Percentiles rank a stretch among this genome's conserved stretches.
These are phyloP conservation scores for Trypanosoma avium DNA, from an alignment of 208 protist genomes.

Conservation along the genomic window DNA sequence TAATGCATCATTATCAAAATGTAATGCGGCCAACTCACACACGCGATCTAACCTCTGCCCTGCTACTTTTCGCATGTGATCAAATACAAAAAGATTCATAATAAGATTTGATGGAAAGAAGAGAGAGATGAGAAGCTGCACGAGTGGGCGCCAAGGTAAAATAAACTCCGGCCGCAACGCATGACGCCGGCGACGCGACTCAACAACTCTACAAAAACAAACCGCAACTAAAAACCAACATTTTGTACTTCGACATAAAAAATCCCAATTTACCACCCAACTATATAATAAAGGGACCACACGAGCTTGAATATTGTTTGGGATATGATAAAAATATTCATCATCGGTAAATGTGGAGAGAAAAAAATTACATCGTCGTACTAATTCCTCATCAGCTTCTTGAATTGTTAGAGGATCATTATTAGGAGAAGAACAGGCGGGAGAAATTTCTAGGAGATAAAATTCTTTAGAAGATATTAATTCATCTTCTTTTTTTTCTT, in stretches of 20 bases:
- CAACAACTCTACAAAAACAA: constrained; percentile 33
- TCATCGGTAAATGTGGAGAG: constrained; percentile 12
- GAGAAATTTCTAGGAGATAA: background rate
- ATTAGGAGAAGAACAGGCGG: background rate
- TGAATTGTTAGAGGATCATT: constrained; percentile 4
- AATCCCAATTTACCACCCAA: constrained; percentile 60
- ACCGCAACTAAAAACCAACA: constrained; percentile 44
- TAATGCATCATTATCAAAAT: constrained; percentile 46
- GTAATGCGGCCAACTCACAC: constrained; percentile 40
- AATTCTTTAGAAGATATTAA: too few species aligned
- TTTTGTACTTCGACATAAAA: constrained; percentile 30
- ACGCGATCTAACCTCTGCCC: constrained; percentile 4
- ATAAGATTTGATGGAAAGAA: constrained; percentile 14
- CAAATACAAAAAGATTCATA: constrained; percentile 23
- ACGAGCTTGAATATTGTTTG: constrained; percentile 35
- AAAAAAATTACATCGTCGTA: constrained; percentile 19
- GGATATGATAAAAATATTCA: constrained; percentile 8
- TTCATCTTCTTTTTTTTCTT: background rate
- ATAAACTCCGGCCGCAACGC: constrained; percentile 24
- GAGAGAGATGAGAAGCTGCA: constrained; percentile 36
- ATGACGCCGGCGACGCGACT: constrained; percentile 3
- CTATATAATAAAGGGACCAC: constrained; percentile 63
- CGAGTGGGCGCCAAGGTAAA: constrained; percentile 69
- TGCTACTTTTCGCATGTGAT: constrained; percentile 14
- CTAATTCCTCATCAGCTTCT: constrained; percentile 25